These are phyloP conservation scores for Trichoderma koningiopsis DNA, from an alignment of 2,329 filamentous ascomycete genomes.

Conservation along the genomic window DNA sequence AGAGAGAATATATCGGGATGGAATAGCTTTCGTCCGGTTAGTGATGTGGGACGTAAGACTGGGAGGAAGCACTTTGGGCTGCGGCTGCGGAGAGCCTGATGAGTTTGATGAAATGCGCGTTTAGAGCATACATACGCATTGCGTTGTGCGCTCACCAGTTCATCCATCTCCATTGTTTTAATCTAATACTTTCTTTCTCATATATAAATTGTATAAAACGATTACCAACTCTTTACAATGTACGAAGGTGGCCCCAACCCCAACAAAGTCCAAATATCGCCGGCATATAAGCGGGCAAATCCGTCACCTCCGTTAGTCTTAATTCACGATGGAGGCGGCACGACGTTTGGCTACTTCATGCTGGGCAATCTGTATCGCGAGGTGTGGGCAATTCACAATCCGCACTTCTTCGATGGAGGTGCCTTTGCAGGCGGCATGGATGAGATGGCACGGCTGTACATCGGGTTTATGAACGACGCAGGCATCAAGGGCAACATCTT, in stretches of 20 bases:
- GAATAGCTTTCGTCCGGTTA: conserved; percentile 25
- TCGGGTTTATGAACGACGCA: conserved; percentile 31
- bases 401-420: conserved; percentile 33
- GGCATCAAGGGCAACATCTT: conserved; percentile 34
- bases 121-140: background rate
- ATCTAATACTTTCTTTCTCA: too few relatives aligned
- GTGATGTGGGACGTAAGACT: conserved; percentile 12
- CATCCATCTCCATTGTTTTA: background rate
- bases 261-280: conserved; percentile 30
- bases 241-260: conserved; percentile 33
- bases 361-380: conserved; percentile 35
- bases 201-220: background rate
- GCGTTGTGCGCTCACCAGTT: background rate
- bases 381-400: conserved; percentile 39
- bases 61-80: background rate
- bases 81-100: background rate
- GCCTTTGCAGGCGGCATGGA: conserved; percentile 36
- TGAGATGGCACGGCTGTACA: conserved; percentile 36
- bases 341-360: conserved; percentile 37
- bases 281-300: conserved; percentile 28
- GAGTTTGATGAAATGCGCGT: background rate
- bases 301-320: conserved; percentile 33
- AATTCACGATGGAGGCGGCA: conserved; percentile 39
- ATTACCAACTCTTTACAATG: conserved; percentile 17
- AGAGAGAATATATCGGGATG: background rate